Percentiles rank a stretch among this genome's conserved stretches.
These are phyloP conservation scores for Ensete ventricosum DNA, from an alignment of 176 grass and related monocot species.

Conservation along the genomic window DNA sequence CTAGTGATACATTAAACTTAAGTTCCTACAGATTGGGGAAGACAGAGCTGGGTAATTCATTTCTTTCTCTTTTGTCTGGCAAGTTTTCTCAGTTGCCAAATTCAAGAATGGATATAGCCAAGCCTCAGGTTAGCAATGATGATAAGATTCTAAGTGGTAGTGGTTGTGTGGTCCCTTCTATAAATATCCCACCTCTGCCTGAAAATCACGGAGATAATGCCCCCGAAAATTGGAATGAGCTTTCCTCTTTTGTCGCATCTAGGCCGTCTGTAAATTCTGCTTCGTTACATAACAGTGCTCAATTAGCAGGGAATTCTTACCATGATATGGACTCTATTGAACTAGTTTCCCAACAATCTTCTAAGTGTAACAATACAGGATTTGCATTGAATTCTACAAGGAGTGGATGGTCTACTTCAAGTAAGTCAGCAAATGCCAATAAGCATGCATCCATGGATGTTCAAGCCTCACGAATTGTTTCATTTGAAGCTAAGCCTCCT, in stretches of 20 bases:
- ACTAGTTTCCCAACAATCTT: background rate
- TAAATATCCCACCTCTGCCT: constrained; percentile 12
- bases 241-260: constrained; percentile 16
- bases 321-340: background rate
- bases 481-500: background rate
- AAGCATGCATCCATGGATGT: background rate
- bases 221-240: constrained; percentile 24
- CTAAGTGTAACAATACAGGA: background rate
- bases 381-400: background rate
- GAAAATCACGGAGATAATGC: constrained; percentile 26
- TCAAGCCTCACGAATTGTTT: constrained; percentile 6
- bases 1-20: constrained; percentile 6
- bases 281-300: constrained; percentile 14
- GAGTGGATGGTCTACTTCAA: background rate
- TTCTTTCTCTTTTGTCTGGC: constrained; percentile 36
- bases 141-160: constrained; percentile 20
- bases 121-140: constrained; percentile 21
- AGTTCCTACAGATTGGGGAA: constrained; percentile 20
- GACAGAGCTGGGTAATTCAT: constrained; percentile 25
- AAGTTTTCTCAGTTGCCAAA: constrained; percentile 31
- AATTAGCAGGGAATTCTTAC: background rate
- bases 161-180: constrained; percentile 11
- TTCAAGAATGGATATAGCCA: constrained; percentile 26
- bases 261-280: constrained; percentile 17
- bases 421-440: background rate